Evolutionary conservation across 306 rosid species (phyloP), one percentile per base, ranked within the genome.

Genomic region (Cicer pinnatifidum): DNA sequence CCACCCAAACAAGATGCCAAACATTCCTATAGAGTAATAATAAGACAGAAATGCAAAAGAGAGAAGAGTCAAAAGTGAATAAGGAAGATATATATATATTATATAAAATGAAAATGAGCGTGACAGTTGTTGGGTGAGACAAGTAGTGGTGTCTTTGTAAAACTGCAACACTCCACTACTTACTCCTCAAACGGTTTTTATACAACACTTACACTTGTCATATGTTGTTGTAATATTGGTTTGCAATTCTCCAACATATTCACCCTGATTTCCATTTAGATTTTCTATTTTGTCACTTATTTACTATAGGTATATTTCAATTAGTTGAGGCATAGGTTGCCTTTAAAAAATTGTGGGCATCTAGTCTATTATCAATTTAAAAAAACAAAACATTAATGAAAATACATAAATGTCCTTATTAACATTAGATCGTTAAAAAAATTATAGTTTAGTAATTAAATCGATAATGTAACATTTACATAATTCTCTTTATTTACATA

Each of bases 1-100:
- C 65, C 65, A 58, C 6, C 65, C 65, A 58, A 58, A 58, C 3
- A 12, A 35, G 16, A 58, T 58, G 17, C 17, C 65, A 33, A 58
- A 58, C 65, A 58, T 58, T 15, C 35, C 35, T 28, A 28, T 28
- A 28, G 5, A 28, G 35, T 35, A 33, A 11, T 33, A 35, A 11
- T 1, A 48, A 6, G 63, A 23, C 15, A 58, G 64, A 11, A 58
- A 58, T 11, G 16, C 2, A 11, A 58, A 7, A 11, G 1, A 23
- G 1, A 6, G 10, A n/a, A 33, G 10, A 58, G 3, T 33, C 10
- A 58, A 58, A 33, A 12, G 39, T 57, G 13, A 57, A 6, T 11
- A 8, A 11, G 2, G 41, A 58, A 28, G 16, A 19, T 56, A 28
- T 11, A 19, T 54, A 28, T 11, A 28, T 35, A 28, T 10, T 23